phyloP scores from a whole-genome alignment of 345 rosid genomes.

The Noccaea bulbosa region DNA sequence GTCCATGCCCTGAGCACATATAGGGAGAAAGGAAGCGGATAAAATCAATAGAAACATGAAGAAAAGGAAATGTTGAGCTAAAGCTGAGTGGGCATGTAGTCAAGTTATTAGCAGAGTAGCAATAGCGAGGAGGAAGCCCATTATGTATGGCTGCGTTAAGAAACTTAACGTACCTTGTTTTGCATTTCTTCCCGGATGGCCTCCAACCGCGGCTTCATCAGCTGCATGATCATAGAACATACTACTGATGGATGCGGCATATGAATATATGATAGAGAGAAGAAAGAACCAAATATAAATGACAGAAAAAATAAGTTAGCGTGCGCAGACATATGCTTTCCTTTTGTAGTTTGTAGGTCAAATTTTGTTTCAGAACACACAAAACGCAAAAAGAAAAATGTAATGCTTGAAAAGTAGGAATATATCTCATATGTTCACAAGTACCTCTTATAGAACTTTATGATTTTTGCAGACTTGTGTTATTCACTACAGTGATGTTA shows the following conservation, averaged over 20 bases:
- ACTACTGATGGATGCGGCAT: slow-evolving; percentile 25
- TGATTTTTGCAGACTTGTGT: not conserved
- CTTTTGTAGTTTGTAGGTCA: not conserved
- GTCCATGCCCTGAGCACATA: slow-evolving; percentile 56
- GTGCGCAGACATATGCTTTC: slow-evolving; percentile 20
- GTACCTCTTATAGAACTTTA: not conserved
- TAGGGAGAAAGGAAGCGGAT: slow-evolving; percentile 2
- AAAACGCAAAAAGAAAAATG: not conserved
- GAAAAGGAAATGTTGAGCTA: not conserved
- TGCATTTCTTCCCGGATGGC: slow-evolving; percentile 61
- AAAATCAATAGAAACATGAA: slow-evolving; percentile 3
- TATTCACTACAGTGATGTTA: not conserved
- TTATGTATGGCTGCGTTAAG: slow-evolving; percentile 19
- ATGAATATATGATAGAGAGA: not conserved
- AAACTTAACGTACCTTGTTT: slow-evolving; percentile 50
- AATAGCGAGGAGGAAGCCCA: not conserved
- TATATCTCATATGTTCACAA: slow-evolving; percentile 1
- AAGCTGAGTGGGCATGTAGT: slow-evolving; percentile 20
- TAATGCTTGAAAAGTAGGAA: slow-evolving; percentile 7
- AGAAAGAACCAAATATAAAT: not conserved
- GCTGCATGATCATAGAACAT: slow-evolving; percentile 55
- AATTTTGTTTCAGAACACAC: not conserved
- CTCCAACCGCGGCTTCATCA: slow-evolving; percentile 68
- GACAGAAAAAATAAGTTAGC: not conserved
- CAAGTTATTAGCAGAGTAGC: slow-evolving; percentile 15